A percentile compares a stretch with the other conserved stretches of the same genome.
These are phyloP conservation scores for Verticillium albo-atrum DNA, from an alignment of 2,329 filamentous ascomycete species.

Conservation along the genomic window DNA sequence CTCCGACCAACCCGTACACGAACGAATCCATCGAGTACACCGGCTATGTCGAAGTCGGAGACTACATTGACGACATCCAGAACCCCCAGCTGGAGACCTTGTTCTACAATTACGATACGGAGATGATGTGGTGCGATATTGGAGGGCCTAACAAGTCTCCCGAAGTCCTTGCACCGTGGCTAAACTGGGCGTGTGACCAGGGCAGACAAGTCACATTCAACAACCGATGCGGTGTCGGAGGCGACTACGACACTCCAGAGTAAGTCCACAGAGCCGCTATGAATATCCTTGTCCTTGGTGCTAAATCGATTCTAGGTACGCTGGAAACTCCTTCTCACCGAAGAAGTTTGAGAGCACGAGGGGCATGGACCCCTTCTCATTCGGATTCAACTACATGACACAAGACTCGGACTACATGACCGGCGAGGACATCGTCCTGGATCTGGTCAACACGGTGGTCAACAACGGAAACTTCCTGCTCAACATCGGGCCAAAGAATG, in stretches of 20 bases:
- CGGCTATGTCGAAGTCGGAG: constrained; percentile 28
- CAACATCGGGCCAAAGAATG: too few species aligned
- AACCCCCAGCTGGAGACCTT: constrained; percentile 42
- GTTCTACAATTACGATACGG: constrained; percentile 35
- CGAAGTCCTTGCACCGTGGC: constrained; percentile 35
- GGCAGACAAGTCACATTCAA: constrained; percentile 50
- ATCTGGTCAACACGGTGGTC: constrained; percentile 46
- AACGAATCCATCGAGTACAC: constrained; percentile 35
- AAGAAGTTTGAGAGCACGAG: constrained; percentile 57
- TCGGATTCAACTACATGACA: constrained; percentile 56
- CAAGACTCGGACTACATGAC: constrained; percentile 45
- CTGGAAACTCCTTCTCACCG: constrained; percentile 34
- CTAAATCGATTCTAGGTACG: background rate
- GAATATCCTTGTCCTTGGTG: background rate
- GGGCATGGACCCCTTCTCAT: constrained; percentile 56
- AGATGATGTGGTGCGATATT: constrained; percentile 48
- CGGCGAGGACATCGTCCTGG: constrained; percentile 39
- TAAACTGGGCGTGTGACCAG: constrained; percentile 28
- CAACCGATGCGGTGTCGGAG: constrained; percentile 47
- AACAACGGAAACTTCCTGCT: constrained; percentile 55
- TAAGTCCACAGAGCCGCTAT: constrained; percentile 17
- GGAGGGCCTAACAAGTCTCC: constrained; percentile 37
- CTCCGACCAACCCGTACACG: constrained; percentile 41
- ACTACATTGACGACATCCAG: constrained; percentile 39
- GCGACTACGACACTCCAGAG: constrained; percentile 58